Percentiles rank a stretch among this genome's conserved stretches.
Evolutionary conservation across 2,329 filamentous ascomycete species (phyloP).

Genomic region (Torrubiella hemipterigena): DNA sequence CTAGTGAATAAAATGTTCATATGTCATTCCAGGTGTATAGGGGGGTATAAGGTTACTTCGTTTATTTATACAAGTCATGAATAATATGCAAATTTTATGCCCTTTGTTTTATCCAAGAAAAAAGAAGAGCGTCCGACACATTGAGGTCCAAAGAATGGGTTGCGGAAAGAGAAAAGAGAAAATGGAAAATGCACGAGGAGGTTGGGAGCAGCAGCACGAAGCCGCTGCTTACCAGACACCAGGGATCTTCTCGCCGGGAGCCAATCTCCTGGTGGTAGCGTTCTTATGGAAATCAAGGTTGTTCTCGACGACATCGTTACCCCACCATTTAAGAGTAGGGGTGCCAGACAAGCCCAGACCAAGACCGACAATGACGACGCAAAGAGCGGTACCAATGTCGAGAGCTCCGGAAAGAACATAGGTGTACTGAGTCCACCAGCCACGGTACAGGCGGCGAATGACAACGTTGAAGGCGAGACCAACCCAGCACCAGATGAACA

Average conservation of each 20-base stretch:
- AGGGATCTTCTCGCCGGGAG: conserved; percentile 1
- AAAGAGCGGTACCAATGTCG: conserved; percentile 46
- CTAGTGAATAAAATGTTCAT: too few relatives aligned
- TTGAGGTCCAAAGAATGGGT: too few relatives aligned
- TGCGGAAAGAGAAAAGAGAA: too few relatives aligned
- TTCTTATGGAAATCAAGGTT: neutral
- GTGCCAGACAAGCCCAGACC: conserved; percentile 32
- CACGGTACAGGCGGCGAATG: conserved; percentile 34
- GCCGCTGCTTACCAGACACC: too few relatives aligned
- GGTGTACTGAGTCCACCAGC: conserved; percentile 48
- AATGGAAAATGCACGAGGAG: too few relatives aligned
- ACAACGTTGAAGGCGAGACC: conserved; percentile 43
- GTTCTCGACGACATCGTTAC: conserved; percentile 20
- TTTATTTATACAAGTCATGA: too few relatives aligned
- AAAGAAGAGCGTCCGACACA: too few relatives aligned
- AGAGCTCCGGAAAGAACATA: conserved; percentile 47
- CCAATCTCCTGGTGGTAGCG: neutral
- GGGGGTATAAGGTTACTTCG: too few relatives aligned
- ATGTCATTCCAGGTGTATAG: too few relatives aligned
- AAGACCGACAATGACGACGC: conserved; percentile 39
- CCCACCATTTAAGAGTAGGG: conserved; percentile 38
- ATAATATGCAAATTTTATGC: too few relatives aligned
- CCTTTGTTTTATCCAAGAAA: too few relatives aligned
- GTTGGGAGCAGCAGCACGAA: too few relatives aligned
- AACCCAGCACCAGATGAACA: conserved; percentile 41